Evolutionary conservation across 495 filamentous ascomycete species (phyloP).

Genomic region (Aspergillus asperescens): DNA sequence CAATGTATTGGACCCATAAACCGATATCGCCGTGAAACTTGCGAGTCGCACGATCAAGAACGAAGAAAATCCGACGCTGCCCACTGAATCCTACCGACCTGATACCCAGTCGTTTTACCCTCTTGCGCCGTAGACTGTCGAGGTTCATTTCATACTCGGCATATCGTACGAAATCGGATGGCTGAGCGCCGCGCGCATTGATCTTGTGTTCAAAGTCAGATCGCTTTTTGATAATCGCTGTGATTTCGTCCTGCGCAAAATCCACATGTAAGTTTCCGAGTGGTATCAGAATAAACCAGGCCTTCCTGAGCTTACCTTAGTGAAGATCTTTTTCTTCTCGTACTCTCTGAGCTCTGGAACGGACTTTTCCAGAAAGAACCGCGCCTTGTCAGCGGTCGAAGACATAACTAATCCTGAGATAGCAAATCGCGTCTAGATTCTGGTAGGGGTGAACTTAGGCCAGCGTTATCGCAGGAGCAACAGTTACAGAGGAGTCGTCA

Average conservation of each 20-base stretch:
- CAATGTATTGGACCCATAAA: constrained; percentile 90
- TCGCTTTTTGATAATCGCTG: constrained; percentile 77
- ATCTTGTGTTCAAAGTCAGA: constrained; percentile 91
- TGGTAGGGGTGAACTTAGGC: neutral
- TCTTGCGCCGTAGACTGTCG: constrained; percentile 72
- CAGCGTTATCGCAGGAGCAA: neutral
- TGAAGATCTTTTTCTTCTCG: constrained; percentile 83
- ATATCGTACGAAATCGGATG: constrained; percentile 79
- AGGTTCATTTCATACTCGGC: constrained; percentile 88
- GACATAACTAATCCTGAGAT: constrained; percentile 54
- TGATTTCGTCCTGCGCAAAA: constrained; percentile 68
- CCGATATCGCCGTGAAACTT: constrained; percentile 77
- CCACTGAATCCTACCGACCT: constrained; percentile 58
- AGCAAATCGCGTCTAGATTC: neutral
- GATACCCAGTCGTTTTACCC: constrained; percentile 72
- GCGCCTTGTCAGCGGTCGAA: constrained; percentile 82
- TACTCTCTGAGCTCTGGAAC: constrained; percentile 88
- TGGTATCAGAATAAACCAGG: neutral
- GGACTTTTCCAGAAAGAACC: constrained; percentile 86
- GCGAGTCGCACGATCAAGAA: constrained; percentile 80
- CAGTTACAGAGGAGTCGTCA: constrained; percentile 14
- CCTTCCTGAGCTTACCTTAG: constrained; percentile 45
- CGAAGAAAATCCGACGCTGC: constrained; percentile 76
- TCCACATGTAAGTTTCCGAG: constrained; percentile 9
- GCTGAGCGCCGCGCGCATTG: constrained; percentile 68